Evolutionary conservation across 495 filamentous ascomycete species (phyloP).

Genomic region (Penicillium macrosclerotiorum): DNA sequence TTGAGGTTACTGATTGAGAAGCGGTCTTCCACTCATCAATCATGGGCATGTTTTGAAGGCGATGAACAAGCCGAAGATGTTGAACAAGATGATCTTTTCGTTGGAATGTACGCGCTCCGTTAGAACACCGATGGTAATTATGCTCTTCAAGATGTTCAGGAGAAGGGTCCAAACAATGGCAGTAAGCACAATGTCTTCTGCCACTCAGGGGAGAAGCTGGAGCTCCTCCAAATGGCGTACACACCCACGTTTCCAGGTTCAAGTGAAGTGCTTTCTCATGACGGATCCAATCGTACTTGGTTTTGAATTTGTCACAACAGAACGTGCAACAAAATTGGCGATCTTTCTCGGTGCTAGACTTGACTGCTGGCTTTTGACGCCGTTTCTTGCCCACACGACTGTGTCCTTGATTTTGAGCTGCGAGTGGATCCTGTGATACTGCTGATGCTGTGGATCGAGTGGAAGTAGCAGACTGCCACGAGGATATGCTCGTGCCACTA

Average conservation of each 20-base stretch:
- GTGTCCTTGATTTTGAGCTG: not conserved
- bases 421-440: constrained; percentile 28
- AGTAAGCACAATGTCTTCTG: constrained; percentile 36
- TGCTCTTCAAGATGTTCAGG: constrained; percentile 30
- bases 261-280: constrained; percentile 82
- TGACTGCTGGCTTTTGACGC: constrained; percentile 54
- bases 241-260: constrained; percentile 73
- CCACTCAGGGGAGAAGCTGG: constrained; percentile 46
- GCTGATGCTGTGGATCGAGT: constrained; percentile 18
- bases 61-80: constrained; percentile 68
- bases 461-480: constrained; percentile 12
- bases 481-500: constrained; percentile 20
- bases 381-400: constrained; percentile 35
- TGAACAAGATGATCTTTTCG: constrained; percentile 78
- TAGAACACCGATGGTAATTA: constrained; percentile 60
- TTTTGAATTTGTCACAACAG: constrained; percentile 75
- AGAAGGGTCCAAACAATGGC: constrained; percentile 16
- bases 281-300: constrained; percentile 77
- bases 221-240: constrained; percentile 56
- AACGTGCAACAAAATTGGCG: constrained; percentile 60
- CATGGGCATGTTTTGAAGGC: constrained; percentile 52
- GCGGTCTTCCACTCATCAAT: constrained; percentile 71
- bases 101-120: constrained; percentile 66
- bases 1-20: constrained; percentile 57
- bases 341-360: constrained; percentile 13